Evolutionary conservation across 2,329 filamentous ascomycete genomes (phyloP), one percentile per base, ranked within the genome.

Genomic region (Ilyonectria sp.): DNA sequence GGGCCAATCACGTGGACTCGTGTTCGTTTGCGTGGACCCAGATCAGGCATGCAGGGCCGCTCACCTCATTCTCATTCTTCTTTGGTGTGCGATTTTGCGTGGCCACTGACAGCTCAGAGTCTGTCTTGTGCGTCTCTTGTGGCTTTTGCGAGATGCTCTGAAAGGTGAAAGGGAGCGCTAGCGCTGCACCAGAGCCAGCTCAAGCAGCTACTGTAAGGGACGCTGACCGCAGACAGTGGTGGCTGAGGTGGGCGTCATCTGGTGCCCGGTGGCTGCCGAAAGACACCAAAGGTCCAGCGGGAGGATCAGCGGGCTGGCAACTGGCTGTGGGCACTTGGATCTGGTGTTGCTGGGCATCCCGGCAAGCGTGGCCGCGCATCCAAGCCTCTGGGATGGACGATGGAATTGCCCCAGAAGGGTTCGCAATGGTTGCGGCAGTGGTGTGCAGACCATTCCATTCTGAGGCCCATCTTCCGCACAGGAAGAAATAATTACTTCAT

Each of bases 41-140:
- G 59, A 61, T 69, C 69, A 73, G 69, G 72, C 63, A 72, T 68
- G 65, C 61, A 64, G 47, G 53, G 55, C 57, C 65, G 67, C 65
- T 71, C 33, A 68, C 54, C 60, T 63, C 56, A 57, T 56, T 65
- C n/a, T n/a, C n/a, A n/a, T n/a, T n/a, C n/a, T n/a, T n/a, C 55
- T 63, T 52, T 26, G 21, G n/a, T 43, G 21, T 11, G 15, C 40
- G n/a, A 8, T 13, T 43, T 43, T 17, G 7, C 29, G 8, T 35
- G 29, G 49, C 49, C 19, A n/a, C n/a, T 53, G 50, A 21, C 9
- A 21, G n/a, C 6, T 6, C 3, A 33, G 29, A 10, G 50, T 33
- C 26, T 33, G 31, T 13, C 26, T 53, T 31, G 31, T 9, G 29
- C 2, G 40, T 43, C 11, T 33, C 15, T 33, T 33, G 49, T 52